Conservation (phyloP, 2,329 filamentous ascomycete species). For the Cadophora malorum region DNA sequence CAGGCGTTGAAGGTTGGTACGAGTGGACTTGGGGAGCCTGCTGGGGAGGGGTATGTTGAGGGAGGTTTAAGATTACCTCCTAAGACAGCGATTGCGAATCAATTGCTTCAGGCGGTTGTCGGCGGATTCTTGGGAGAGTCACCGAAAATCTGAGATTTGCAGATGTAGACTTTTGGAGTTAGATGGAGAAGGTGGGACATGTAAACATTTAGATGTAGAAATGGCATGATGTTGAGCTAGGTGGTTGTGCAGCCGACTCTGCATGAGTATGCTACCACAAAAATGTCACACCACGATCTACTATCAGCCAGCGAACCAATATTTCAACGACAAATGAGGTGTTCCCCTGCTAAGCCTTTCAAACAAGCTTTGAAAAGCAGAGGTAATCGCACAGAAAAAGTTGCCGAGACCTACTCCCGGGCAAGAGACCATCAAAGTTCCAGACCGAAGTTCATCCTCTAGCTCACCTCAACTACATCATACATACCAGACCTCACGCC, state of each 20-base stretch:
- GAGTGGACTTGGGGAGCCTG: conserved; percentile 68
- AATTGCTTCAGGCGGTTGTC: conserved; percentile 80
- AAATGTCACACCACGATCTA: neutral
- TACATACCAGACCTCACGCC: conserved; percentile 2
- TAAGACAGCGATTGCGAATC: conserved; percentile 88
- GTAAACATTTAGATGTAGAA: conserved; percentile 27
- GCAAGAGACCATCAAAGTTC: neutral
- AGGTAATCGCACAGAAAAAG: neutral
- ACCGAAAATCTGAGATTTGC: conserved; percentile 39
- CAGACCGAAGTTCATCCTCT: conserved; percentile 25
- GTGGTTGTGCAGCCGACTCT: neutral
- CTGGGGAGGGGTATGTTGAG: conserved; percentile 73
- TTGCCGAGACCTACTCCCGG: conserved; percentile 16
- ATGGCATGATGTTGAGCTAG: conserved; percentile 11
- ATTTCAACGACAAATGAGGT: neutral
- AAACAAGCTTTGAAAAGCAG: neutral
- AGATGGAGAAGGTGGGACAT: conserved; percentile 14
- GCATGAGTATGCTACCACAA: neutral
- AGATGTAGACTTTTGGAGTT: conserved; percentile 16
- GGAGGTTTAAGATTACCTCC: conserved; percentile 83
- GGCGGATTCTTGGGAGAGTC: conserved; percentile 67
- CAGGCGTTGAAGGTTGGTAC: conserved; percentile 74
- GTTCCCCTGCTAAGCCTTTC: too few relatives aligned
- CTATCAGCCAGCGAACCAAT: neutral
- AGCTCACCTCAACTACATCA: conserved; percentile 24